These are phyloP conservation scores for Phytopythium sindhum DNA, from an alignment of 352 stramenopile species.

Conservation along the genomic window DNA sequence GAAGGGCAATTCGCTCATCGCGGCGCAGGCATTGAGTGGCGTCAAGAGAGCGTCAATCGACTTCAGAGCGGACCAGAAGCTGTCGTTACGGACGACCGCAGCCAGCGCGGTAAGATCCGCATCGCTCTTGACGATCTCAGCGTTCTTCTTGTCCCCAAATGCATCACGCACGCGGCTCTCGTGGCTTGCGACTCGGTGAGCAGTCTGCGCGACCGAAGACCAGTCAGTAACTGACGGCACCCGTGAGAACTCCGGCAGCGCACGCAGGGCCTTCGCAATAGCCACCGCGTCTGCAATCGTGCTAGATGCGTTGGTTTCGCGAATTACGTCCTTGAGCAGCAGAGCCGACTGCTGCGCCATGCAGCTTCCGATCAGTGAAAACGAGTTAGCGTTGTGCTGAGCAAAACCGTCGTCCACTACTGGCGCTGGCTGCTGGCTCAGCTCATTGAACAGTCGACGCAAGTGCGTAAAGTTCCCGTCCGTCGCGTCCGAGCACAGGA, in stretches of 20 bases:
- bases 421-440: not conserved
- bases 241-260: not conserved
- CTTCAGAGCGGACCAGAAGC: conserved; percentile 19
- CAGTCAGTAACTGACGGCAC: not conserved
- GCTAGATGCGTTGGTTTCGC: not conserved
- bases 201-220: conserved; percentile 14
- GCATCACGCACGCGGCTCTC: conserved; percentile 16
- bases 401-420: conserved; percentile 1
- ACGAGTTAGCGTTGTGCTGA: conserved; percentile 2
- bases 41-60: conserved; percentile 19
- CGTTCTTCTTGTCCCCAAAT: conserved; percentile 13
- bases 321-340: conserved; percentile 11
- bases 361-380: conserved; percentile 25
- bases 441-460: not conserved
- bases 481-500: conserved; percentile 6
- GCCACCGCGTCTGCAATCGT: not conserved
- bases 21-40: conserved; percentile 25
- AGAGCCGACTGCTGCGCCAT: conserved; percentile 32
- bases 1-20: conserved; percentile 23
- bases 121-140: conserved; percentile 1
- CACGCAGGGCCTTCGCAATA: conserved; percentile 3
- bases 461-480: not conserved
- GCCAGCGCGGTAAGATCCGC: conserved; percentile 10
- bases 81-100: conserved; percentile 16
- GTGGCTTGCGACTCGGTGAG: conserved; percentile 17